A percentile compares a stretch with the other conserved stretches of the same genome.
Conservation (phyloP, 768 basidiomycete species). For the Pleurotus citrinopileatus region DNA sequence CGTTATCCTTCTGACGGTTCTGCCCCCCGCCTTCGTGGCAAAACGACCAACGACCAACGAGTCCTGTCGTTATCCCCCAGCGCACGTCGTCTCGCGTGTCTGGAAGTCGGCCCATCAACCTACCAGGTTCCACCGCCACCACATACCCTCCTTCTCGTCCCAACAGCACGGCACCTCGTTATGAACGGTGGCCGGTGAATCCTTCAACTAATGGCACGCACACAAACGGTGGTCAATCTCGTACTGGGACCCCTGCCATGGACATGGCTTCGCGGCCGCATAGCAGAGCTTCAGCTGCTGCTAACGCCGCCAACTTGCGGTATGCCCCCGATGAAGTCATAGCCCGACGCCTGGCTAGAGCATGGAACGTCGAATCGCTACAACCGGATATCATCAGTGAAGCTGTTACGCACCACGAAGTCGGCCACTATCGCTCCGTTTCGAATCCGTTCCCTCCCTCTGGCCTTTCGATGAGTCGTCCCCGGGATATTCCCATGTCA, state of each 20-base stretch:
- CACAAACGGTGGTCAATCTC: neutral
- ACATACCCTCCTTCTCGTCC: conserved; percentile 1
- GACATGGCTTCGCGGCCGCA: conserved; percentile 1
- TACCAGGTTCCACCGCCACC: conserved; percentile 7
- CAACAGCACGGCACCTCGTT: conserved; percentile 5
- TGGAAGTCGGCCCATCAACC: conserved; percentile 4
- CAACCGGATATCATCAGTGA: conserved; percentile 7
- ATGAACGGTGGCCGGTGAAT: conserved; percentile 1
- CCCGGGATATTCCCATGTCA: neutral
- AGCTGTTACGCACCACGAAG: neutral
- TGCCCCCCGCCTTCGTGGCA: neutral
- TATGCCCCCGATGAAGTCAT: conserved; percentile 8
- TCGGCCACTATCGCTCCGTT: conserved; percentile 1
- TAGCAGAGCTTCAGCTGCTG: conserved; percentile 8
- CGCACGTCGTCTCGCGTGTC: conserved; percentile 6
- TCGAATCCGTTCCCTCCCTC: conserved; percentile 6
- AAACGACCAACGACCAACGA: conserved; percentile 3
- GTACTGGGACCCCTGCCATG: conserved; percentile 1
- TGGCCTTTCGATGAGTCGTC: conserved; percentile 8
- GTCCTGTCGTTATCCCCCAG: conserved; percentile 6
- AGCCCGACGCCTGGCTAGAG: conserved; percentile 4
- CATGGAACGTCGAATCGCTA: conserved; percentile 6
- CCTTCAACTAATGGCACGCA: neutral
- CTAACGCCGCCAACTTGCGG: conserved; percentile 7
- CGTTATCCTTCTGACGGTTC: conserved; percentile 6